Evolutionary conservation across 192 early-diverging fungal species (phyloP), one percentile per base, ranked within the genome.

Genomic region (Coemansia sp.): DNA sequence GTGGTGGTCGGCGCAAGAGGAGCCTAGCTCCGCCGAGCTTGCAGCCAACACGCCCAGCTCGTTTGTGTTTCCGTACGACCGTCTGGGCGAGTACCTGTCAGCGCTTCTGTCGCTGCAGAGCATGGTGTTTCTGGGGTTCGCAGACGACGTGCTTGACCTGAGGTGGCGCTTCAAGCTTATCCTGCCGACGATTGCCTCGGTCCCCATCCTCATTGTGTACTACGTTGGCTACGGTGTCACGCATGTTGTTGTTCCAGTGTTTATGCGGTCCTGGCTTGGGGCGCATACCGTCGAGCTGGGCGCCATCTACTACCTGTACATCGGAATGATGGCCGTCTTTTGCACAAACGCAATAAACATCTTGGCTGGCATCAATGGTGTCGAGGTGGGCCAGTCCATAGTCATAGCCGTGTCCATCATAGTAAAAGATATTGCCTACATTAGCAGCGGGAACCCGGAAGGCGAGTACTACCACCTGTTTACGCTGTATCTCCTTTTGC

Each of bases 281-380:
- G 83, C 85, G 2, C 72, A 71, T 13, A 59, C 91, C 20, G 79
- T 96, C 6, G 88, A 96, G 69, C 75, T 99, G 15, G 95, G 94
- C 87, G 83, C 66, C 59, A 74, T 98, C 3, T 99, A 99, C 82
- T 99, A 99, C 81, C 80, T 90, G 15, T 97, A 95, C 68, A 97
- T 98, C 87, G 86, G 84, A 0, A 73, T 91, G 65, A 84, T 97
- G 57, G 86, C 89, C 31, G 91, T 95, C 23, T 99, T 99, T 72
- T 96, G 92, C 59, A 99, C 97, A 10, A 94, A 99, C 68, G 91
- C 93, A 16, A 97, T 99, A 82, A 99, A 99, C 70, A 98, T 99
- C 43, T 78, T 97, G 51, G 97, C 97, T 3, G 97, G 97, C 20
- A 92, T 97, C 66, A 99, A 99, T 77, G 97, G 97, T 4, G 89